These are phyloP conservation scores for Chlamydomonas schloesseri DNA, from an alignment of 139 green algal species.

Conservation along the genomic window DNA sequence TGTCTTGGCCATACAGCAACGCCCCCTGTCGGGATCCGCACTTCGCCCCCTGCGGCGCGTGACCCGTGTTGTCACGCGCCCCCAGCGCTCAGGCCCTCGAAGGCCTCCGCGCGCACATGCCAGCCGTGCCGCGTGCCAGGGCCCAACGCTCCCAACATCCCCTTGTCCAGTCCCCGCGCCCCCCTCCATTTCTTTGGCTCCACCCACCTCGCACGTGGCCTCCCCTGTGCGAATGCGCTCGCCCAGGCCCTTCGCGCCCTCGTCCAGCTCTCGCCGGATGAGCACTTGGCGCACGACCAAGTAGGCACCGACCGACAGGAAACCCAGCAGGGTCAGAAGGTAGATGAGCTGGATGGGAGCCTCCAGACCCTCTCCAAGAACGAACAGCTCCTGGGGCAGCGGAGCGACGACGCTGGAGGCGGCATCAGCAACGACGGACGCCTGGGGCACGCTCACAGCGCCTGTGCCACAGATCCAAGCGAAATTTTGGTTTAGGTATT, in stretches of 20 bases:
- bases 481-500: neutral
- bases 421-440: conserved; percentile 9
- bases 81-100: no score
- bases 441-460: neutral
- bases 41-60: no score
- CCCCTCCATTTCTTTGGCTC: no score
- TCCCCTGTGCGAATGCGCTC: conserved; percentile 90
- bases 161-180: no score
- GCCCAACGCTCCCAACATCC: no score
- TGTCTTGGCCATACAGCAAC: no score
- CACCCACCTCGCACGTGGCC: conserved; percentile 80
- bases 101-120: no score
- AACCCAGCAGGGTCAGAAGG: conserved; percentile 86
- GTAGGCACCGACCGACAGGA: conserved; percentile 90
- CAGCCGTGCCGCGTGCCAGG: no score
- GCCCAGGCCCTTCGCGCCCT: conserved; percentile 95
- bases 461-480: conserved; percentile 7
- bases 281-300: conserved; percentile 97
- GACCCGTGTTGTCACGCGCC: no score
- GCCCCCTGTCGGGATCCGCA: no score
- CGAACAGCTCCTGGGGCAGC: conserved; percentile 33
- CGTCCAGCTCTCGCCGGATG: conserved; percentile 94
- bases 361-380: conserved; percentile 85
- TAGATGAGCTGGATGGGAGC: conserved; percentile 94
- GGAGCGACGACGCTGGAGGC: neutral